Base-by-base conservation (phyloP, 768 basidiomycete species). In the Amanita thiersii region DNA sequence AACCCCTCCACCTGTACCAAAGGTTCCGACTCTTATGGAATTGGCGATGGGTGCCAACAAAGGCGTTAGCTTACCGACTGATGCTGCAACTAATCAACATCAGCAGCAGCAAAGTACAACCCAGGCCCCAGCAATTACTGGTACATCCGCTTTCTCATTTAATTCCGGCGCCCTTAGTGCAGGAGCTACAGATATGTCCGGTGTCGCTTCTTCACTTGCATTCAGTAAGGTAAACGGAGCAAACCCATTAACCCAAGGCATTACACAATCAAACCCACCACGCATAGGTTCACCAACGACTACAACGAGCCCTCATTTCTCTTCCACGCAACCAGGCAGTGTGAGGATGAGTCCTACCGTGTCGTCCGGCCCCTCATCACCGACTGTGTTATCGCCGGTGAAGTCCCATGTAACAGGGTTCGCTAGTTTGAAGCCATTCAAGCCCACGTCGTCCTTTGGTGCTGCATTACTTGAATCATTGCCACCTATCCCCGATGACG, bases 401-500 rank as follows among this genome's bases (percentile, higher is more conserved):
- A 65, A 68, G 44, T 56, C 72, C 4, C 75, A 77, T 39, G 48
- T 64, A 19, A 75, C 73, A 12, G 75, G 75, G 3, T 69, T 74
- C 29, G 65, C 70, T 18, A 81, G 79, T 4, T 56, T 88, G 49
- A 87, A 83, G 55, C 75, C 84, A 4, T 91, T 91, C 69, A 87
- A 88, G 53, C 88, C 88, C 2, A 72, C 80, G 2, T 84, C 81
- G 2, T 80, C 75, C 30, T 91, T 91, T 54, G 88, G 88, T 21
- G 79, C 83, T 24, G 75, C 78, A 11, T 56, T 91, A 29, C 52
- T 91, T 45, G 83, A 83, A 38, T 73, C 77, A 2, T 60, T 91
- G 26, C 90, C 90, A 2, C 68, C 87, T 4, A 77, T 89, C 41
- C 75, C 83, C 8, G 78, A 74, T 24, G 61, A 59, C 28, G 37